phyloP scores from a whole-genome alignment of 805 yeast genomes.

The Monosporozyma unispora region DNA sequence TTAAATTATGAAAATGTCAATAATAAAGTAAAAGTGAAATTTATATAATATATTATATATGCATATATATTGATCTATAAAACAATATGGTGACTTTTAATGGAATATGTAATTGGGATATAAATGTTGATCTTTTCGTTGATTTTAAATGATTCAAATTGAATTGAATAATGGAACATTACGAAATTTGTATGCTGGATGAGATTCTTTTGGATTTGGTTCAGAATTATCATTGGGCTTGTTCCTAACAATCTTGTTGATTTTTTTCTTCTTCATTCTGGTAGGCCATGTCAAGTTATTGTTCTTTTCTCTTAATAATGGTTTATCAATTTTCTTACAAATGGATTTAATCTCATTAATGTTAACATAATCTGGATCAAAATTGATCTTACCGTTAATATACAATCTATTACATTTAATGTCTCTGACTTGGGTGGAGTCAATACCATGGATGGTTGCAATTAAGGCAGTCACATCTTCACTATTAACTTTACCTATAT shows the following conservation, averaged over 20 bases:
- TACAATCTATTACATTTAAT: slow-evolving; percentile 5
- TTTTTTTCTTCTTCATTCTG: slow-evolving; percentile 9
- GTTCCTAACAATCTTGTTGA: neutral
- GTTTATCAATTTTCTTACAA: slow-evolving; percentile 17
- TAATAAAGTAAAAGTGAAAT: neutral
- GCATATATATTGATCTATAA: neutral
- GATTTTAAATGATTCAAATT: neutral
- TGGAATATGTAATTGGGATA: neutral
- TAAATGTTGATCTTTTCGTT: neutral
- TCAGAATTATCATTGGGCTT: neutral
- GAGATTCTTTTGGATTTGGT: neutral
- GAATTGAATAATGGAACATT: slow-evolving; percentile 16
- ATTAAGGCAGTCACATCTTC: slow-evolving; percentile 3
- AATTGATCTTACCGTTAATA: slow-evolving; percentile 3
- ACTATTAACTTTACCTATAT: neutral
- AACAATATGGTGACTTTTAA: neutral
- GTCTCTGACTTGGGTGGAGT: slow-evolving; percentile 14
- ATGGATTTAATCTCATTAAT: slow-evolving; percentile 18
- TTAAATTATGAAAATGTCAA: neutral
- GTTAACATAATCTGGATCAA: slow-evolving; percentile 8
- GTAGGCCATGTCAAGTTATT: slow-evolving; percentile 20
- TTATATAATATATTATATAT: neutral
- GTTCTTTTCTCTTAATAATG: slow-evolving; percentile 15
- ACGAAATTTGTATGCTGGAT: slow-evolving; percentile 5
- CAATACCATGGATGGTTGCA: slow-evolving; percentile 18